Percentiles rank a stretch among this genome's conserved stretches.
Conservation (phyloP, 805 yeast genomes). For the Myxozyma neotropica region DNA sequence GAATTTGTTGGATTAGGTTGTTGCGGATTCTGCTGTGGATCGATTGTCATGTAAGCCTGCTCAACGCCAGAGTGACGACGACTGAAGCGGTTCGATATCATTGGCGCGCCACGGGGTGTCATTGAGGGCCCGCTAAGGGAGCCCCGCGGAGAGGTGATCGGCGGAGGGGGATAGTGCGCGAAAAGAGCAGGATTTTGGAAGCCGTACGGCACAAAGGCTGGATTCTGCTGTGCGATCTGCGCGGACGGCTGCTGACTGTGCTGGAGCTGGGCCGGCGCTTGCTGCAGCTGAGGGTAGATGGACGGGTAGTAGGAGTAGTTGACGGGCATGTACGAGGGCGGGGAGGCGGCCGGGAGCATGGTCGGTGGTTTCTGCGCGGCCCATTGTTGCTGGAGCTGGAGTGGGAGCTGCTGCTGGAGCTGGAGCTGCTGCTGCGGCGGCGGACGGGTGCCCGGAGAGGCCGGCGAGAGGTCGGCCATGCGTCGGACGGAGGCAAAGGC, state of each 20-base stretch:
- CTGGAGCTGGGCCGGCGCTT: neutral
- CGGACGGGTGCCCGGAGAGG: neutral
- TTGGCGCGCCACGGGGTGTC: conserved; percentile 2
- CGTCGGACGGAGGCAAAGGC: neutral
- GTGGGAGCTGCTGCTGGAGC: neutral
- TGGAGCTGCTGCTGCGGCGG: conserved; percentile 5
- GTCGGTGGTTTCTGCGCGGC: neutral
- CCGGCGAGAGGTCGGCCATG: conserved; percentile 6
- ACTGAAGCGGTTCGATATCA: neutral
- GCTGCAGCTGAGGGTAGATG: conserved; percentile 2
- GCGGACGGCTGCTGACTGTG: neutral
- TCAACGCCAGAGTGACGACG: conserved; percentile 7
- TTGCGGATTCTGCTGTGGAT: neutral
- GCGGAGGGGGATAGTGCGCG: neutral
- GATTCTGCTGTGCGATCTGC: conserved; percentile 5
- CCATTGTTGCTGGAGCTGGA: neutral
- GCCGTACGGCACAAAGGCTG: conserved; percentile 1
- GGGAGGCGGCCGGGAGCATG: neutral
- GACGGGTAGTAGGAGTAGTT: conserved; percentile 3
- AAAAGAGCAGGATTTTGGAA: neutral
- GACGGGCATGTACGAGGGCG: neutral
- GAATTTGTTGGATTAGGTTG: neutral
- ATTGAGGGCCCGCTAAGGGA: conserved; percentile 2
- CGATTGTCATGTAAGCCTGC: conserved; percentile 1
- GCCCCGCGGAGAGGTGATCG: conserved; percentile 3